phyloP scores from a whole-genome alignment of 179 eudicot genomes.

The Patellifolia procumbens region DNA sequence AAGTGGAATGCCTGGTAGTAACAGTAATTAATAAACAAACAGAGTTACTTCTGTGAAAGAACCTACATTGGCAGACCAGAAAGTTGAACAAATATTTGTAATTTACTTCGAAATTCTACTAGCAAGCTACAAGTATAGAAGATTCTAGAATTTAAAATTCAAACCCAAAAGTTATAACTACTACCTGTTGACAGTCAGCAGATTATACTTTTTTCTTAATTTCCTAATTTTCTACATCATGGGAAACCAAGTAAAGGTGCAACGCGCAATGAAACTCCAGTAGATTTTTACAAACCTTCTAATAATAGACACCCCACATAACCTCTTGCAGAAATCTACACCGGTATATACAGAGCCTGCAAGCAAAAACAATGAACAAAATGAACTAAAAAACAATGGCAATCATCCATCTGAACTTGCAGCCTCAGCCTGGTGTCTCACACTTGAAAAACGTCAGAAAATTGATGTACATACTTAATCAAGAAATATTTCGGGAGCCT shows the following conservation, averaged over 20 bases:
- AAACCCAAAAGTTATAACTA: background rate
- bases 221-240: background rate
- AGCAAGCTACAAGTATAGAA: too few relatives aligned
- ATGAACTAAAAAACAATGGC: background rate
- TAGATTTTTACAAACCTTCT: slow-evolving; percentile 52
- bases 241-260: background rate
- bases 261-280: background rate
- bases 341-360: slow-evolving; percentile 91
- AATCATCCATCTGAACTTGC: slow-evolving; percentile 1
- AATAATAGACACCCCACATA: slow-evolving; percentile 86
- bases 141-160: background rate
- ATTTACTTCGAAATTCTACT: background rate
- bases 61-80: background rate
- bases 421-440: slow-evolving; percentile 4
- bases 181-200: background rate
- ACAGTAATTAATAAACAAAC: background rate
- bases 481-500: too few relatives aligned
- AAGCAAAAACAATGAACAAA: slow-evolving; percentile 21
- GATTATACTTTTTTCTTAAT: background rate
- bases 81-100: background rate
- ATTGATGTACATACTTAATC: too few relatives aligned
- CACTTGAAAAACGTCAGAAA: background rate
- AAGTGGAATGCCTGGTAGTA: background rate
- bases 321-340: slow-evolving; percentile 87
- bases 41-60: background rate